Evolutionary conservation across 306 rosid genomes (phyloP).

Genomic region (Gleditsia sinensis): DNA sequence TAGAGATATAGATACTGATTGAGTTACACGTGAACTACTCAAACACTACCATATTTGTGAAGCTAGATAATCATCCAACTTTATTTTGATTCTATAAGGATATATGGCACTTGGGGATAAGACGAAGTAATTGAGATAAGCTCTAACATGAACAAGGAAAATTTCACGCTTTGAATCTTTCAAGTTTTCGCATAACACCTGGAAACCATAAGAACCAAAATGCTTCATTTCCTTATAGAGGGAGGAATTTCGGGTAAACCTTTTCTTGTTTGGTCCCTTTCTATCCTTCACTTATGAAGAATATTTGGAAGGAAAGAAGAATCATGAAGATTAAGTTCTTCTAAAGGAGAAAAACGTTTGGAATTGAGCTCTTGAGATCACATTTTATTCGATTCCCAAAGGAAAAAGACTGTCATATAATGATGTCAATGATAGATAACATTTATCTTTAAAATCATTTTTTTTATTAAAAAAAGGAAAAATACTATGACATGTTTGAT

Average conservation of each 20-base stretch:
- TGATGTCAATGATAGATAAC: neutral
- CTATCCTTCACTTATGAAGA: neutral
- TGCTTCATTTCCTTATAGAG: neutral
- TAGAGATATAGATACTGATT: too few species aligned
- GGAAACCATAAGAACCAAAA: neutral
- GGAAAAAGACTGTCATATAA: neutral
- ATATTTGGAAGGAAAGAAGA: neutral
- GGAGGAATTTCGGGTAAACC: neutral
- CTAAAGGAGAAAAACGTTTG: neutral
- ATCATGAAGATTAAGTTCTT: neutral
- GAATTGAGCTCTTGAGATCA: neutral
- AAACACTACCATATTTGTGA: neutral
- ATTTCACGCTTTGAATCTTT: neutral
- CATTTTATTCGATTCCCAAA: neutral
- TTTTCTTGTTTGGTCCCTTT: constrained; percentile 1
- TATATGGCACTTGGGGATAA: neutral
- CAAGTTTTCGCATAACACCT: neutral
- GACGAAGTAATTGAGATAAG: too few species aligned
- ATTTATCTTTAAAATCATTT: neutral
- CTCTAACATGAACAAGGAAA: too few species aligned
- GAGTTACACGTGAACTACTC: too few species aligned
- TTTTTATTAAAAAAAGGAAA: too few species aligned
- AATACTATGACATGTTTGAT: too few species aligned
- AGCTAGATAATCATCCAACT: neutral
- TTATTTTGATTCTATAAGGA: neutral